These are phyloP conservation scores for Sporothrix globosa DNA, from an alignment of 2,329 filamentous ascomycete genomes.

Conservation along the genomic window DNA sequence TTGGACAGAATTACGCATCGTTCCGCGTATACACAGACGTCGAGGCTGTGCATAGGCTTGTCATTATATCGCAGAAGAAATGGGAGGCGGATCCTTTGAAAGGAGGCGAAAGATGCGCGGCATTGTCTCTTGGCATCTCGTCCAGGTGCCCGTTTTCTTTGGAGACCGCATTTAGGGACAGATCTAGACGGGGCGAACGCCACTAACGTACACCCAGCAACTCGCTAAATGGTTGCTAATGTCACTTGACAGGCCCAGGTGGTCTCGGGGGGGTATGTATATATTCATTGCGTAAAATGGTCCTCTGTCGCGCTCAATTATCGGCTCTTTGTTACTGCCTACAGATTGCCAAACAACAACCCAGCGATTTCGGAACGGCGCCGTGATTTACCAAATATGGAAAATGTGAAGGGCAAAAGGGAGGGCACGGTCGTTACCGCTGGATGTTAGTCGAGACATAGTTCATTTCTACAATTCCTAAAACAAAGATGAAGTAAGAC, in stretches of 20 bases:
- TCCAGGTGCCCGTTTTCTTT: constrained; percentile 5
- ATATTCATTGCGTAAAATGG: background rate
- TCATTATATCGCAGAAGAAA: background rate
- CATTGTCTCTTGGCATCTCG: constrained; percentile 6
- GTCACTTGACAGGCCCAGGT: background rate
- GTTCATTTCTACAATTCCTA: too few relatives aligned
- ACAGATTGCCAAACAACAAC: too few relatives aligned
- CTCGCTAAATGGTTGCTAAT: background rate
- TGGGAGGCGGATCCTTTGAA: background rate
- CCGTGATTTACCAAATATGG: constrained; percentile 9
- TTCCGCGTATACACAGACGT: background rate
- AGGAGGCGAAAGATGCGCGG: background rate
- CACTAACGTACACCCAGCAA: constrained; percentile 12
- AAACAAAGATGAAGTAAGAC: too few relatives aligned
- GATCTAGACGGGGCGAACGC: background rate
- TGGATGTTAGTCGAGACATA: too few relatives aligned
- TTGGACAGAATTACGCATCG: background rate
- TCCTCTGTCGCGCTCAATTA: background rate
- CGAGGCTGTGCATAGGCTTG: constrained; percentile 9
- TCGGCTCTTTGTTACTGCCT: background rate
- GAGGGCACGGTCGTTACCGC: background rate
- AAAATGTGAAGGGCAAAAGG: background rate
- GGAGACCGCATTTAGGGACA: background rate
- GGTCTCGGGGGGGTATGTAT: background rate
- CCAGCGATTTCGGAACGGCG: constrained; percentile 14